Conservation (phyloP, 306 rosid species). For the Arachis stenosperma region DNA sequence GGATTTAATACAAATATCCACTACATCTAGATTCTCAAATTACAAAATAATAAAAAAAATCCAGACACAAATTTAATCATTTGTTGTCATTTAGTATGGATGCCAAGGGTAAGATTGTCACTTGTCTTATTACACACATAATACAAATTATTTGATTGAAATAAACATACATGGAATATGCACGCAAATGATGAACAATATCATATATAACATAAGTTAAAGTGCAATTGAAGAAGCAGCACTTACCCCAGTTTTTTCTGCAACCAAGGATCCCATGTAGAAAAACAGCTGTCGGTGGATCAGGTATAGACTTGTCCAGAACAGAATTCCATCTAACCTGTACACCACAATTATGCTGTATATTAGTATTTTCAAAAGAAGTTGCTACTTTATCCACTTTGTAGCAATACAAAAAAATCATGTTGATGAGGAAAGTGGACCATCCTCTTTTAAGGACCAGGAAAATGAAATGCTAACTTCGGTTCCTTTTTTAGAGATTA, state of each 20-base stretch:
- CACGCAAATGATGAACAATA: neutral
- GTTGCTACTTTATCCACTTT: conserved; percentile 5
- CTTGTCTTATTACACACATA: conserved; percentile 1
- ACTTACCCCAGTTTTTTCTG: conserved; percentile 96
- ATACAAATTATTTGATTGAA: conserved; percentile 7
- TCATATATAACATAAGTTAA: neutral
- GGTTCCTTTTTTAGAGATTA: neutral
- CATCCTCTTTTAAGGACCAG: conserved; percentile 11
- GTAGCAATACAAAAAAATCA: conserved; percentile 1
- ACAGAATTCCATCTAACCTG: conserved; percentile 93
- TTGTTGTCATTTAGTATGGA: neutral
- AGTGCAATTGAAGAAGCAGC: conserved; percentile 20
- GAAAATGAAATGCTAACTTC: neutral
- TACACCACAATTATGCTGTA: conserved; percentile 21
- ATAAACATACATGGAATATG: neutral
- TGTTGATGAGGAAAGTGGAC: conserved; percentile 20
- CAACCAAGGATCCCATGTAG: conserved; percentile 90
- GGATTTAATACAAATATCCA: conserved; percentile 11
- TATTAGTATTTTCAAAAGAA: conserved; percentile 35
- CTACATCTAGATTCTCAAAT: conserved; percentile 14
- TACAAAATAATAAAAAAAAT: neutral
- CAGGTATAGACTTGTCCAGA: conserved; percentile 63
- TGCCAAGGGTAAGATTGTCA: conserved; percentile 16
- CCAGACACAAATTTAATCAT: conserved; percentile 17
- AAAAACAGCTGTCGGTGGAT: conserved; percentile 92